Base-by-base conservation (phyloP, 345 rosid species). In the Xanthoceras sorbifolium region DNA sequence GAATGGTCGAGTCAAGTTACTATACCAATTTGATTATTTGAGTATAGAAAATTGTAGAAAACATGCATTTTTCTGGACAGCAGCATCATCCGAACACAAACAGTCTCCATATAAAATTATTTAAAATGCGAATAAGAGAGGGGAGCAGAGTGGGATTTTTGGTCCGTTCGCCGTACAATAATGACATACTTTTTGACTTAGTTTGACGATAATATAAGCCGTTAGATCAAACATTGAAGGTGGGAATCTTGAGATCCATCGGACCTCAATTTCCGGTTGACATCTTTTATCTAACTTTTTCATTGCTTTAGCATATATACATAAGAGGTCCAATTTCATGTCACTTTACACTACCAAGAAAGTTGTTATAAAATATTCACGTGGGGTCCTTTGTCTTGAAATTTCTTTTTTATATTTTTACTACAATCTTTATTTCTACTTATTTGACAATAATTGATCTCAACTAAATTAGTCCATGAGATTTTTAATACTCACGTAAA, bases 191-290 rank as follows among this genome's bases (percentile, higher is more conserved):
- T 72, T 77, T 71, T 75, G 74, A 66, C 63, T 44, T 32, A 48
- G 29, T 25, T 63, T 74, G 76, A 77, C 72, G 55, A 7, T 32
- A 17, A 60, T 68, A 9, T 34, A 17, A 50, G 50, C 75, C 67
- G 61, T 68, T 54, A 10, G 76, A 77, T 77, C 76, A 22, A 64
- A 34, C 4, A n/a, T 0, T 18, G n/a, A n/a, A 0, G 62, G 20
- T 26, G 55, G 62, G 73, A 78, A 76, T 79, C 82, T 73, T 31
- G 46, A 67, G 64, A 79, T 62, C 75, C 69, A 82, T 32, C 5
- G 63, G 76, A 25, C 26, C n/a, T 14, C 44, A 17, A 18, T 17
- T 8, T 25, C 17, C 0, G 5, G 31, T 9, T 71, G 8, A 22
- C 60, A 2, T 55, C 55, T 17, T 69, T 59, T 31, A 3, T 3